Conservation (phyloP, 768 basidiomycete genomes). For the Kwoniella newhampshirensis region DNA sequence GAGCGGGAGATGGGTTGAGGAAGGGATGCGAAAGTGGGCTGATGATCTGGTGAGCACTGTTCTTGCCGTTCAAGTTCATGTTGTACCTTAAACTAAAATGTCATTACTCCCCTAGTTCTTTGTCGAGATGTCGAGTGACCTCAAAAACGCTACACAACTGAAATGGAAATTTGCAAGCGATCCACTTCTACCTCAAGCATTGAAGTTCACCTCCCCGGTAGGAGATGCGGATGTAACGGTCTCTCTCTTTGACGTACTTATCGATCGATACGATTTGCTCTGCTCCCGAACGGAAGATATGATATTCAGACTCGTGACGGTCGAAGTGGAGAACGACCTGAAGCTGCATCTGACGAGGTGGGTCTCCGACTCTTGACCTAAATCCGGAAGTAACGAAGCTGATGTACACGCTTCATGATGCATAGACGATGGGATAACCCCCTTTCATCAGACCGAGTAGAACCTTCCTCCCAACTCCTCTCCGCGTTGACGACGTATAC, state of each 20-base stretch:
- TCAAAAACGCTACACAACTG: constrained; percentile 11
- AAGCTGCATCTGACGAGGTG: constrained; percentile 68
- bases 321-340: constrained; percentile 74
- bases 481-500: constrained; percentile 76
- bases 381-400: not conserved
- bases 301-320: constrained; percentile 75
- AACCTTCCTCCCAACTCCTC: constrained; percentile 70
- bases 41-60: constrained; percentile 83
- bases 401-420: constrained; percentile 7
- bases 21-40: constrained; percentile 74
- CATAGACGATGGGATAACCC: constrained; percentile 52
- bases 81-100: not conserved
- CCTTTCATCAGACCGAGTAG: constrained; percentile 51
- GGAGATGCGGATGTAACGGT: constrained; percentile 43
- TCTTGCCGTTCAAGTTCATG: too few relatives aligned
- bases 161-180: constrained; percentile 28
- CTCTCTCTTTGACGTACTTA: constrained; percentile 76
- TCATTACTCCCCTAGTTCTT: constrained; percentile 66
- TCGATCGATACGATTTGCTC: constrained; percentile 65
- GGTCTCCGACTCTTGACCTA: constrained; percentile 53
- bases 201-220: constrained; percentile 6
- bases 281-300: constrained; percentile 78
- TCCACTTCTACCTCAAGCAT: constrained; percentile 15
- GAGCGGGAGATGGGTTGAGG: constrained; percentile 71
- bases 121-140: constrained; percentile 70